Evolutionary conservation across 73 alveolate species (phyloP).

Genomic region (Symbiodinium pilosum): DNA sequence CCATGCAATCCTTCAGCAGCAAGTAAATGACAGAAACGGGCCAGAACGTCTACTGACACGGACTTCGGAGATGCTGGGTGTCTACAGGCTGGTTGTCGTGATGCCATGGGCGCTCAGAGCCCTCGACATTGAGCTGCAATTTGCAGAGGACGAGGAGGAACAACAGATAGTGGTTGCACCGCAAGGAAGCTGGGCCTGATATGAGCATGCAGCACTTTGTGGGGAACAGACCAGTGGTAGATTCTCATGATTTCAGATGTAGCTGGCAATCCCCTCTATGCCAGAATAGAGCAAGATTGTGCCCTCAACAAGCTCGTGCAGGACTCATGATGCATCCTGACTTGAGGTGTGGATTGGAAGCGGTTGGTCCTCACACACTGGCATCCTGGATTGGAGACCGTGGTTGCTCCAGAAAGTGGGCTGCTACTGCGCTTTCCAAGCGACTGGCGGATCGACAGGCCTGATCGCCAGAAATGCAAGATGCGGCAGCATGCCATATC

Average conservation of each 20-base stretch:
- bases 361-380: background rate
- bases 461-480: background rate
- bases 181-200: background rate
- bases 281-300: too few species aligned
- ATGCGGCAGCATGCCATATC: too few species aligned
- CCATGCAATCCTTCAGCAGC: background rate
- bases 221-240: too few species aligned
- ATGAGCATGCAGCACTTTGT: too few species aligned
- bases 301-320: too few species aligned
- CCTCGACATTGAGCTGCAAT: background rate
- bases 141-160: background rate
- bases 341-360: background rate
- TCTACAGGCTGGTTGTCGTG: background rate
- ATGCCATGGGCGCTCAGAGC: background rate
- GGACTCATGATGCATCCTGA: background rate
- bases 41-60: background rate
- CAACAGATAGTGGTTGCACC: background rate
- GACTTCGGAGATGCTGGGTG: background rate
- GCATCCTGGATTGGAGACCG: background rate
- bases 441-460: background rate
- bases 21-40: too few species aligned
- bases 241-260: too few species aligned
- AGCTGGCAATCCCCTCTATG: too few species aligned
- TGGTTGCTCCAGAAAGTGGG: background rate
- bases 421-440: background rate